Percentiles rank a stretch among this genome's conserved stretches.
Evolutionary conservation across 106 monocot species (phyloP).

Genomic region (Dioscorea zingiberensis): DNA sequence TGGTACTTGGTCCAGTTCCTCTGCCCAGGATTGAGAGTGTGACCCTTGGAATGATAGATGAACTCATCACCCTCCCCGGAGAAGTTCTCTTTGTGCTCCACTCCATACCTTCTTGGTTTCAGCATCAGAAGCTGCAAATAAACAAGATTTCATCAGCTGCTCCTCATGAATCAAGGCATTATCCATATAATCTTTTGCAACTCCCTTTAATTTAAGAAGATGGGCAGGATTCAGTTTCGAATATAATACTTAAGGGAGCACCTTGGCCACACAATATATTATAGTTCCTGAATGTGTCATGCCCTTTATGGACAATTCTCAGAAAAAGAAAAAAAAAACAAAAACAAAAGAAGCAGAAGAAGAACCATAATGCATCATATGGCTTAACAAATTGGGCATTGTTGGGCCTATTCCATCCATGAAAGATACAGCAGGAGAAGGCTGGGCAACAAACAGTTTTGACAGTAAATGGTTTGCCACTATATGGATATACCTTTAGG

Average conservation of each 20-base stretch:
- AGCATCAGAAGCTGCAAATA: slow-evolving; percentile 66
- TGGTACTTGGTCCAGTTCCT: slow-evolving; percentile 90
- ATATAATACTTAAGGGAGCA: no score
- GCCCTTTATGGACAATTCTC: background rate
- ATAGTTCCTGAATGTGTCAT: background rate
- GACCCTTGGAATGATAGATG: slow-evolving; percentile 97
- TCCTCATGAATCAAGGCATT: no score
- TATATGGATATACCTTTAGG: no score
- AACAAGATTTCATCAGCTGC: background rate
- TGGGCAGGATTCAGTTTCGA: background rate
- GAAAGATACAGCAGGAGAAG: no score
- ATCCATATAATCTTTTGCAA: no score
- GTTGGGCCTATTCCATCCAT: no score
- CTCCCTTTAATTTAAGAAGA: background rate
- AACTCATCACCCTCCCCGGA: slow-evolving; percentile 81
- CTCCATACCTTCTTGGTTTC: slow-evolving; percentile 76
- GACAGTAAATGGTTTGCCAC: no score
- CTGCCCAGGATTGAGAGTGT: slow-evolving; percentile 78
- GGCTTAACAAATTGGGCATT: background rate
- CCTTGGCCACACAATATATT: no score
- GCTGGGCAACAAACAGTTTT: no score
- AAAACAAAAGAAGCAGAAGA: no score
- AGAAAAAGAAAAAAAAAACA: background rate
- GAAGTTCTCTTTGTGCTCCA: slow-evolving; percentile 89
- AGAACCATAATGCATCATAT: background rate